phyloP scores from a whole-genome alignment of 2,329 filamentous ascomycete species.

The Fonsecaea nubica region DNA sequence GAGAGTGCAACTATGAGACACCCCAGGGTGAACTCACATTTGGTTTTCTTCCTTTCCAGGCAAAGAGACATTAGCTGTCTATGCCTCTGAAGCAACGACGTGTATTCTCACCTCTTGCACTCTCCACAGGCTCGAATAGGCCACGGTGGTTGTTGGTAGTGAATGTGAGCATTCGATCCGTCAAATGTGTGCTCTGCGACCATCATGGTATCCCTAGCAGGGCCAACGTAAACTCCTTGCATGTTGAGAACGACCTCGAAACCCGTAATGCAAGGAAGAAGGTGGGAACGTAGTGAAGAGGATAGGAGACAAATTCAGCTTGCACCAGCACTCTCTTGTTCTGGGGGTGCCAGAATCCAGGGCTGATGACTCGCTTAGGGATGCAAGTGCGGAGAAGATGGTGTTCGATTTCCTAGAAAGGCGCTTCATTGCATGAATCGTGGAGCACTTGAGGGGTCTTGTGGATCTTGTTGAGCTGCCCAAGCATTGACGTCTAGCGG shows the following conservation, averaged over 20 bases:
- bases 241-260: not conserved
- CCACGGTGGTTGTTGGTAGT: slow-evolving; percentile 5
- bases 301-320: not conserved
- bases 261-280: not conserved
- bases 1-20: not conserved
- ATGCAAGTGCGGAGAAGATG: not conserved
- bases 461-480: not conserved
- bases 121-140: slow-evolving; percentile 12
- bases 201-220: not conserved
- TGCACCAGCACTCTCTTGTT: not conserved
- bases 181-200: slow-evolving; percentile 5
- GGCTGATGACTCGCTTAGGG: not conserved
- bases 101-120: slow-evolving; percentile 13
- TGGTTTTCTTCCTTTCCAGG: not conserved
- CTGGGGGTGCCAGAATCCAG: not conserved
- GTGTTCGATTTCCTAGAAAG: not conserved
- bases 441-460: not conserved
- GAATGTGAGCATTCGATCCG: not conserved
- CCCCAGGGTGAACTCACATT: not conserved
- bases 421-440: not conserved
- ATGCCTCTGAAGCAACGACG: too few relatives aligned
- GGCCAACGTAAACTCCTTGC: not conserved
- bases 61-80: not conserved
- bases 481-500: not conserved
- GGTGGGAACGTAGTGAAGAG: not conserved